Percentiles rank a stretch among this genome's conserved stretches.
These are phyloP conservation scores for Thalassiosira pacifica DNA, from an alignment of 352 stramenopile genomes.

Conservation along the genomic window DNA sequence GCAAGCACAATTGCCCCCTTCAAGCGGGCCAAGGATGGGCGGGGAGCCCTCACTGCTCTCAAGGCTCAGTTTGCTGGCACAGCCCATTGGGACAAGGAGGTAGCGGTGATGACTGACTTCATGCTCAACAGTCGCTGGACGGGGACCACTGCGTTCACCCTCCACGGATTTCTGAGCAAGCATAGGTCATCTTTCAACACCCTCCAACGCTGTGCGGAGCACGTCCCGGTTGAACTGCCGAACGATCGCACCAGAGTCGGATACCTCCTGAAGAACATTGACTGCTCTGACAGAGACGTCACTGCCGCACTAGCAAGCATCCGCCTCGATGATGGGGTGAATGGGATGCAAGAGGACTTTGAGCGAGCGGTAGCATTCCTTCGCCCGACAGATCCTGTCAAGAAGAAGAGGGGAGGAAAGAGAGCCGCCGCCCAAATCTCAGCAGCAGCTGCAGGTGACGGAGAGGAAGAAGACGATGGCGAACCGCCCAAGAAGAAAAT, in stretches of 20 bases:
- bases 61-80: slow-evolving; percentile 45
- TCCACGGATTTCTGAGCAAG: slow-evolving; percentile 23
- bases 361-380: slow-evolving; percentile 16
- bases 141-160: slow-evolving; percentile 23
- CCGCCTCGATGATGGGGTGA: slow-evolving; percentile 16
- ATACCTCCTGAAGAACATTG: slow-evolving; percentile 45
- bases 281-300: slow-evolving; percentile 21
- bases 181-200: slow-evolving; percentile 20
- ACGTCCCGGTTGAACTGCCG: slow-evolving; percentile 25
- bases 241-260: slow-evolving; percentile 49
- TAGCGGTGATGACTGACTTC: background rate
- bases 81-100: slow-evolving; percentile 41
- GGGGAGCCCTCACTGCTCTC: slow-evolving; percentile 44
- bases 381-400: slow-evolving; percentile 16
- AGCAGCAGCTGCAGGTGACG: background rate
- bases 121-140: slow-evolving; percentile 23
- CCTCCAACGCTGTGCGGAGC: background rate
- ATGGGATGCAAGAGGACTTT: slow-evolving; percentile 21
- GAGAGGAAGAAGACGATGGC: background rate
- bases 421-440: background rate
- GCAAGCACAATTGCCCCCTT: slow-evolving; percentile 38
- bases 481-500: background rate
- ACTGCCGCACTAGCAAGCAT: slow-evolving; percentile 35
- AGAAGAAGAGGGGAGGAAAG: slow-evolving; percentile 2
- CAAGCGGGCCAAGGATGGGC: slow-evolving; percentile 37